These are phyloP conservation scores for Zymoseptoria ardabiliae DNA, from an alignment of 2,329 filamentous ascomycete genomes.

Conservation along the genomic window DNA sequence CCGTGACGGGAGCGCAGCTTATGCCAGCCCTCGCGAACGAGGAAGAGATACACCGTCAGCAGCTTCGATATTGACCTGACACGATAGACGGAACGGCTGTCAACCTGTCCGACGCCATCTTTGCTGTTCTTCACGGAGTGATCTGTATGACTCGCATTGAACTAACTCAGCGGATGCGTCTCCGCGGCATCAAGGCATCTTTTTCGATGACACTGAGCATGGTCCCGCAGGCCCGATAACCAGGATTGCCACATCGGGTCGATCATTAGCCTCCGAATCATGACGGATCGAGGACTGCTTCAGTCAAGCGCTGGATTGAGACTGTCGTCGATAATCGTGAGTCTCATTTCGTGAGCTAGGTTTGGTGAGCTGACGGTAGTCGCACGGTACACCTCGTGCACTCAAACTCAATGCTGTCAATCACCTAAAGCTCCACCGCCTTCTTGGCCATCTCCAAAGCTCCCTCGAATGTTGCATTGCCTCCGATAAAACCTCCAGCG, in stretches of 20 bases:
- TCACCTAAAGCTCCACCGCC: conserved; percentile 47
- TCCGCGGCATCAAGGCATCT: too few species aligned
- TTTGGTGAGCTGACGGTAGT: too few species aligned
- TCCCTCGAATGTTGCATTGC: conserved; percentile 85
- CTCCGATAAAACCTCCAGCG: conserved; percentile 90
- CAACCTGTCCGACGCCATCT: neutral
- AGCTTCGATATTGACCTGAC: neutral
- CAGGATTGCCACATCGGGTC: neutral
- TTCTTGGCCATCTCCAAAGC: conserved; percentile 77
- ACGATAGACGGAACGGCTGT: neutral
- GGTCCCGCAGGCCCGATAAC: too few species aligned
- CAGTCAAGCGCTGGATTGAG: neutral
- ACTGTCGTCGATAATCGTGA: neutral
- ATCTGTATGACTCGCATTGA: too few species aligned
- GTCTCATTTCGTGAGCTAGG: neutral
- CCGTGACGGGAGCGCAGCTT: neutral
- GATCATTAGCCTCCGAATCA: neutral
- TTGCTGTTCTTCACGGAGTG: neutral
- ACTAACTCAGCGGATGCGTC: too few species aligned
- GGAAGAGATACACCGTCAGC: neutral
- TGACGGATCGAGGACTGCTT: neutral
- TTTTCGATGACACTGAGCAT: too few species aligned
- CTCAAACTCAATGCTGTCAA: neutral
- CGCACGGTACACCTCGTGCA: too few species aligned
- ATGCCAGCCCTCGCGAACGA: neutral